Base-by-base conservation (phyloP, 2,329 filamentous ascomycete species). In the Byssothecium circinans region DNA sequence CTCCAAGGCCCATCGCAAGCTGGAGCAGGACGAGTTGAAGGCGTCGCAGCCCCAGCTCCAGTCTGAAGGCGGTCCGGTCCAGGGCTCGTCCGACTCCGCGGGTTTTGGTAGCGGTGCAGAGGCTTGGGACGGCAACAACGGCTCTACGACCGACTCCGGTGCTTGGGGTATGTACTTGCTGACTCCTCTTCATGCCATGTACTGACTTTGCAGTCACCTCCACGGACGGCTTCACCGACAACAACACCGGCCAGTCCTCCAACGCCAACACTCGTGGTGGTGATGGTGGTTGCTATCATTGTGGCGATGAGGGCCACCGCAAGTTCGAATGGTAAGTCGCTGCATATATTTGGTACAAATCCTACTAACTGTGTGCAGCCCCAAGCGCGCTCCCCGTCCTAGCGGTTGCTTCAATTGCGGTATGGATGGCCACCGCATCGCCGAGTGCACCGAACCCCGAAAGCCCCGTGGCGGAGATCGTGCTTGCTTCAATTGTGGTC, bases 271-370 rank as follows among this genome's bases (percentile, higher is more conserved):
- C 33, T 8, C 55, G 22, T 15, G 36, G 54, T 67, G 58, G 66
- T 47, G 70, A 69, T 55, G 74, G 81, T 19, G 57, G 53, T 14
- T 68, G 61, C 51, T 65, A 48, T 36, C 55, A 56, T 18, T 67
- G 61, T 29, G 61, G 61, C 20, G 14, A 54, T 25, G 25, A 40
- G 14, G 63, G 55, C 7, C 65, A 65, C 35, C 47, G 44, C 40
- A 61, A 61, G 49, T 49, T 50, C 33, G 60, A 64, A 2, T 64
- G 62, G 42, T 44, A 12, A 32, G 42, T 39, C n/a, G n/a, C n/a
- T 32, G 11, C 22, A 17, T 38, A 11, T 15, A 18, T 8, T 20
- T 20, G n/a, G 18, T 6, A 10, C 18, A 35, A 15, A 7, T 30
- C 2, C 23, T 27, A 32, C 23, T 44, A 10, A 44, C 6, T 1